Conservation (phyloP, 2,329 filamentous ascomycete species). For the Colletotrichum siamense region DNA sequence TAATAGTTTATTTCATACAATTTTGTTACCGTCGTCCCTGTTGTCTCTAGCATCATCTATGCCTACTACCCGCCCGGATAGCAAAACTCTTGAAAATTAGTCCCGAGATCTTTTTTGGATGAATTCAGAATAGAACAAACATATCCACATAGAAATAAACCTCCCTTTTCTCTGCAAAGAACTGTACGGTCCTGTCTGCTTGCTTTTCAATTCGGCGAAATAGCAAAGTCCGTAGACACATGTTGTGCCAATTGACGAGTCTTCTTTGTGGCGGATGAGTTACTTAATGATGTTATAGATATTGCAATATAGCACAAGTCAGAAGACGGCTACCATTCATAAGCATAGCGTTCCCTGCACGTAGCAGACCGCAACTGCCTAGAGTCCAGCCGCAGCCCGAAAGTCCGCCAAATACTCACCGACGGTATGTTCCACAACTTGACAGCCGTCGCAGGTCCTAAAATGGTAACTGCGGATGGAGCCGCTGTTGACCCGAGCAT, state of each 20-base stretch:
- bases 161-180: too few species aligned
- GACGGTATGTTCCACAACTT: not conserved
- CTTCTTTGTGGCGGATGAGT: not conserved
- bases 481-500: not conserved
- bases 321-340: accelerated
- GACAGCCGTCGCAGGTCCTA: not conserved
- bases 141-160: too few species aligned
- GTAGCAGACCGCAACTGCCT: accelerated
- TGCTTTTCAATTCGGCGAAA: too few species aligned
- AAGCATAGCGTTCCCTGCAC: accelerated
- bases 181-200: accelerated
- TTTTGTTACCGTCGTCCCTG: too few species aligned
- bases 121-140: too few species aligned
- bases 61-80: too few species aligned
- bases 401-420: not conserved
- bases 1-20: too few species aligned
- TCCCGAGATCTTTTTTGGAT: too few species aligned
- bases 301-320: not conserved
- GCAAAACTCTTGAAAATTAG: too few species aligned
- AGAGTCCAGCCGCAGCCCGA: accelerated
- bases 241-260: accelerated
- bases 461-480: not conserved
- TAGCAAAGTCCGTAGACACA: accelerated
- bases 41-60: too few species aligned
- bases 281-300: not conserved